Evolutionary conservation across 1,139 yeast species (phyloP).

Genomic region (Nakaseomyces bracarensis): DNA sequence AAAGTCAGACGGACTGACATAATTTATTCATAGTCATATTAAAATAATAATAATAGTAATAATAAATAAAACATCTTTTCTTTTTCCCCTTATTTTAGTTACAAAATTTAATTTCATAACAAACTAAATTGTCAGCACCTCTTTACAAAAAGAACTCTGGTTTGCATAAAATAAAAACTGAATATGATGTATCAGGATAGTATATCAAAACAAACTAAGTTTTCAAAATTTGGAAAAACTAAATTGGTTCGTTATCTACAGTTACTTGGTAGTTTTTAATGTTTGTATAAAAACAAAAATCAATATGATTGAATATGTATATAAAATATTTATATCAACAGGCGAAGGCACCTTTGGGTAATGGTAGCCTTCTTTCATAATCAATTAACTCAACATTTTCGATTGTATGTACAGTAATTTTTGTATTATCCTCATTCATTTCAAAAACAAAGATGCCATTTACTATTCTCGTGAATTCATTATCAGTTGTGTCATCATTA

Average conservation of each 20-base stretch:
- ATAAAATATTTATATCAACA: conserved; percentile 12
- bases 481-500: conserved; percentile 2
- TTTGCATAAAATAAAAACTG: no score
- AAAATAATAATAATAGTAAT: background rate
- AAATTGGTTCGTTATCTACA: no score
- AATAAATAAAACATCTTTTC: background rate
- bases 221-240: no score
- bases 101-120: no score
- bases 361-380: conserved; percentile 23
- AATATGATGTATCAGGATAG: no score
- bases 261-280: no score
- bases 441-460: conserved; percentile 71
- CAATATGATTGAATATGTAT: no score
- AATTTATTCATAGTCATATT: background rate
- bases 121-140: no score
- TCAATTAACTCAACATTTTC: conserved; percentile 68
- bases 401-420: conserved; percentile 62
- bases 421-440: conserved; percentile 48
- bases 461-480: conserved; percentile 30
- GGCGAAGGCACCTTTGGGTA: conserved; percentile 13
- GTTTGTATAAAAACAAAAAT: background rate
- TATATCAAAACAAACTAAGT: no score
- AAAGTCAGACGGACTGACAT: conserved; percentile 4
- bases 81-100: no score
- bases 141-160: no score